Conservation (phyloP, 2,329 filamentous ascomycete species). For the Phaeoacremonium minimum region DNA sequence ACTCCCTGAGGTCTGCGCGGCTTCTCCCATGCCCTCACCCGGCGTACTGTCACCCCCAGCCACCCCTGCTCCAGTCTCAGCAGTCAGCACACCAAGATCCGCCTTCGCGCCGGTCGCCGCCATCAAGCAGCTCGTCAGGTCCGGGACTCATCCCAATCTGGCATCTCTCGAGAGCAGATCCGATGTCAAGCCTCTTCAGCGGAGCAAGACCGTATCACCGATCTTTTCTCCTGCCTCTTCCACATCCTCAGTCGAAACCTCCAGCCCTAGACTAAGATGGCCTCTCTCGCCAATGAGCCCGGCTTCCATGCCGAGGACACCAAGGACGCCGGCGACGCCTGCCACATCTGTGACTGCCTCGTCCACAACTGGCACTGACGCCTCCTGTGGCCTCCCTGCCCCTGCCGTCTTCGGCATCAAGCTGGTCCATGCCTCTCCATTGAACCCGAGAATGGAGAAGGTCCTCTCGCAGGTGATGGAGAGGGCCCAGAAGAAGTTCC, state of each 20-base stretch:
- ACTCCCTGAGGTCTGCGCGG: constrained; percentile 27
- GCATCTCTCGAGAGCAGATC: constrained; percentile 11
- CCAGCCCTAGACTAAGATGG: constrained; percentile 12
- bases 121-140: constrained; percentile 33
- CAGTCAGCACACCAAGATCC: constrained; percentile 4
- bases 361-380: background rate
- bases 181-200: constrained; percentile 14
- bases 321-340: constrained; percentile 21
- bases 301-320: constrained; percentile 2
- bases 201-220: constrained; percentile 9
- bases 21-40: constrained; percentile 21
- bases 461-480: constrained; percentile 41
- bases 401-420: constrained; percentile 41
- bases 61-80: constrained; percentile 14
- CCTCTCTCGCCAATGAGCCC: constrained; percentile 15
- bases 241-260: constrained; percentile 12
- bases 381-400: constrained; percentile 10
- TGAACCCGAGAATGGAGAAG: constrained; percentile 42
- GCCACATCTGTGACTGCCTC: constrained; percentile 22
- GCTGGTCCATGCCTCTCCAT: constrained; percentile 41
- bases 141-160: constrained; percentile 26
- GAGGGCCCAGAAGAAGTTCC: constrained; percentile 48
- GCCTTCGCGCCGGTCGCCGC: constrained; percentile 19
- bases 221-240: constrained; percentile 14
- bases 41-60: constrained; percentile 17